Base-by-base conservation (phyloP, 306 rosid genomes). In the Inga leiocalycina region DNA sequence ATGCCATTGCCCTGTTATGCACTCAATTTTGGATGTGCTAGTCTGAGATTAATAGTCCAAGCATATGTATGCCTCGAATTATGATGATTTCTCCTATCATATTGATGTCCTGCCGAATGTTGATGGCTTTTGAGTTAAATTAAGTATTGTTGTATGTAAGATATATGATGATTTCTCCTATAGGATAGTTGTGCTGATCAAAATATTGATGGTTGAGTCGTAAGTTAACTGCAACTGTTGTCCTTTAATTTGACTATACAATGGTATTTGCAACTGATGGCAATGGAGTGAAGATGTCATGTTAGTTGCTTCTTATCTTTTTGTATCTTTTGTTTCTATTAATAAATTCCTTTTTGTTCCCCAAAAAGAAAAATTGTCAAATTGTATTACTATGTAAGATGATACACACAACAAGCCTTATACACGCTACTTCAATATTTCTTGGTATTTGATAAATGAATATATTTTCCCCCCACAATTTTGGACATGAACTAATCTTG, bases 201-300 rank as follows among this genome's bases (percentile, higher is more conserved):
- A 59, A n/a, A 59, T 8, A 52, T 56, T 56, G 61, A 54, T 54
- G 61, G 61, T 20, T 56, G 27, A 56, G 64, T 19, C 10, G 32
- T n/a, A 12, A 54, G 32, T 66, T 46, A 49, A 45, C 32, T 59
- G 32, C 44, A 34, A 32, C 79, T 68, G 46, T 74, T 74, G 66
- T 64, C 74, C 35, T 79, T 79, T 79, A 56, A 46, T 77, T n/a
- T 27, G 34, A 24, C 56, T 59, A 10, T 71, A 35, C 39, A 19
- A 61, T 57, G 56, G 19, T 17, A 30, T 59, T 69, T n/a, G 9
- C 70, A 77, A 66, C 51, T 30, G 72, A 77, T 45, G 17, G 77
- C 43, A 48, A 46, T 59, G 27, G 64, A 59, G 8, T 72, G 72
- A 45, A 32, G 51, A 34, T 22, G 16, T 66, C 10, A 16, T 32